phyloP scores from a whole-genome alignment of 169 alveolate genomes.

The Amoebophrya sp. region DNA sequence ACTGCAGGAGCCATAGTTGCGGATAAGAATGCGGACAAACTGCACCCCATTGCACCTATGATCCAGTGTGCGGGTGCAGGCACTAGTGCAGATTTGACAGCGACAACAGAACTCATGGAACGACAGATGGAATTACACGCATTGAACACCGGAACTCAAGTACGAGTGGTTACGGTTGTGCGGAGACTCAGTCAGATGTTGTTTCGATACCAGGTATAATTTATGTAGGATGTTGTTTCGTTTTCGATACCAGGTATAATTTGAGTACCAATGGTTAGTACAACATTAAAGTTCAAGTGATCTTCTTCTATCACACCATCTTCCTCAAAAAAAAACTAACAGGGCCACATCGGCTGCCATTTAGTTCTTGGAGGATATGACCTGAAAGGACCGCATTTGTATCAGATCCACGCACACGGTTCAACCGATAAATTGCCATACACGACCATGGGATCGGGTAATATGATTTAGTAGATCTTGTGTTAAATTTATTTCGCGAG shows the following conservation, averaged over 20 bases:
- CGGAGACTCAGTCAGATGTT: not conserved
- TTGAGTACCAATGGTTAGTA: too few species aligned
- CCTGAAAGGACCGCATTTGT: conserved; percentile 87
- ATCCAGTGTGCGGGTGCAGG: conserved; percentile 98
- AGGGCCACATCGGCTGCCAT: conserved; percentile 92
- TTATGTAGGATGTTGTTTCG: too few species aligned
- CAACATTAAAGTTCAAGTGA: too few species aligned
- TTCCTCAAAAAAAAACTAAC: conserved; percentile 31
- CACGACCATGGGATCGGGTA: conserved; percentile 96
- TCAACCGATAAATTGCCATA: conserved; percentile 78
- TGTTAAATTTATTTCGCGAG: too few species aligned
- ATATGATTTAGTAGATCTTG: not conserved
- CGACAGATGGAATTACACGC: not conserved
- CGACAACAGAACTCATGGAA: not conserved
- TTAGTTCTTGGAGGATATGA: conserved; percentile 95
- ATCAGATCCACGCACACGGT: conserved; percentile 88
- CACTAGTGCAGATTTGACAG: conserved; percentile 90
- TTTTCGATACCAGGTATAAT: too few species aligned
- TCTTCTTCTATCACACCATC: too few species aligned
- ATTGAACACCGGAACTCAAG: not conserved
- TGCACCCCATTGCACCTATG: conserved; percentile 87
- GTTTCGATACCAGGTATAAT: conserved; percentile 25
- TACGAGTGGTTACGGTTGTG: conserved; percentile 22
- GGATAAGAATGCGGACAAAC: conserved; percentile 92
- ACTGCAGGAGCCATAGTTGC: conserved; percentile 96